A percentile compares a stretch with the other conserved stretches of the same genome.
Evolutionary conservation across 106 monocot species (phyloP).

Genomic region (Hemerocallis citrina): DNA sequence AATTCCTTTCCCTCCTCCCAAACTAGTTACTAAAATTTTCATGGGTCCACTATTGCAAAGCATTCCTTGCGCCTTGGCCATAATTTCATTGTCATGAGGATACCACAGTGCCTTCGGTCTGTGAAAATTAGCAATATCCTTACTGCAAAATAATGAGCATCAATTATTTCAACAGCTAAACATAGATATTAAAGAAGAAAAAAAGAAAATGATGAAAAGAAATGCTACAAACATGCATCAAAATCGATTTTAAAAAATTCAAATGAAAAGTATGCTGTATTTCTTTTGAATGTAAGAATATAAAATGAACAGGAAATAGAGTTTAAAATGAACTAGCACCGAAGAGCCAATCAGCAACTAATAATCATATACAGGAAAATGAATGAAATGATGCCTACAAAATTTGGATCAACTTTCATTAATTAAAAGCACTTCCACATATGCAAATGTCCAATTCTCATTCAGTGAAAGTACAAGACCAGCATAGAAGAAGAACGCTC

Average conservation of each 20-base stretch:
- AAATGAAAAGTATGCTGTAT: no score
- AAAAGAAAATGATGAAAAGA: neutral
- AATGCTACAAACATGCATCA: neutral
- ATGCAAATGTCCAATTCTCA: no score
- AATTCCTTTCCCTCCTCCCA: conserved; percentile 68
- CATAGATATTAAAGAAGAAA: neutral
- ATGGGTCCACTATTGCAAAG: conserved; percentile 44
- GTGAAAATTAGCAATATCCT: conserved; percentile 92
- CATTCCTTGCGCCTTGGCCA: conserved; percentile 42
- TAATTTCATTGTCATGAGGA: conserved; percentile 73
- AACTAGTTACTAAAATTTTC: conserved; percentile 53
- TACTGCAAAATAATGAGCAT: conserved; percentile 38
- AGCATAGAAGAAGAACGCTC: no score
- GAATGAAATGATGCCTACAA: neutral
- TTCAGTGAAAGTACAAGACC: no score
- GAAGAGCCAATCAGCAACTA: no score
- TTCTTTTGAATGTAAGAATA: no score
- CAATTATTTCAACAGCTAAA: neutral
- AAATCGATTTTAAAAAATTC: neutral
- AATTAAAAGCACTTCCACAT: no score
- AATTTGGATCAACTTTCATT: neutral
- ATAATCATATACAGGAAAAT: neutral
- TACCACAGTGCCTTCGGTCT: conserved; percentile 90
- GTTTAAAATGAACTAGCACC: no score
- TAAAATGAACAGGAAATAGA: no score